Conservation (phyloP, 2,329 filamentous ascomycete genomes). For the Pestalotiopsis fici region DNA sequence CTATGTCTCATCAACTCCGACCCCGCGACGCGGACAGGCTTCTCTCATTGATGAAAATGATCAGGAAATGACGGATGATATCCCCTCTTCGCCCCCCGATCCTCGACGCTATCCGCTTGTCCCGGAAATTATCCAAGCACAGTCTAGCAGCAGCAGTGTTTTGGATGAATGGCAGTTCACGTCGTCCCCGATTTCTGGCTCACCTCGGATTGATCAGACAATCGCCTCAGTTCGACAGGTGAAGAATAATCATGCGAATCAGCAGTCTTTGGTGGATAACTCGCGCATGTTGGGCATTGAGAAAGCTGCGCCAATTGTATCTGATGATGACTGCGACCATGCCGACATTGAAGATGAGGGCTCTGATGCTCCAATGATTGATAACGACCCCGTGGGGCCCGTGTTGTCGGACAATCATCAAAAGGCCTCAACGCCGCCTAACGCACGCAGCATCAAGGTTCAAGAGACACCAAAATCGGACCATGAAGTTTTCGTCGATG, state of each 20-base stretch:
- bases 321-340: conserved; percentile 6
- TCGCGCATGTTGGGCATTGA: not conserved
- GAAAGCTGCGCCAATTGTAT: not conserved
- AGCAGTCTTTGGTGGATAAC: not conserved
- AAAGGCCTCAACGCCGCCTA: conserved; percentile 17
- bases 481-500: conserved; percentile 51
- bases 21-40: conserved; percentile 56
- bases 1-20: conserved; percentile 62
- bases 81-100: conserved; percentile 61
- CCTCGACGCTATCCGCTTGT: conserved; percentile 53
- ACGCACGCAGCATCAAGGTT: conserved; percentile 15
- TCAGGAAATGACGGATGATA: conserved; percentile 48
- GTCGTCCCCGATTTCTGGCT: conserved; percentile 57
- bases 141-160: conserved; percentile 41
- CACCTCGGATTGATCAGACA: conserved; percentile 41
- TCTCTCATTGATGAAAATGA: conserved; percentile 44
- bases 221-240: conserved; percentile 2
- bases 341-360: conserved; percentile 11
- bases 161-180: conserved; percentile 53
- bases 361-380: not conserved
- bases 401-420: conserved; percentile 1
- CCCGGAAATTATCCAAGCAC: conserved; percentile 49
- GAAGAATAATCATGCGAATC: not conserved
- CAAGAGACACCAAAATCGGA: conserved; percentile 43
- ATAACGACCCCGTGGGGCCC: not conserved